Conservation (phyloP, 768 basidiomycete genomes). For the Auriscalpium vulgare region DNA sequence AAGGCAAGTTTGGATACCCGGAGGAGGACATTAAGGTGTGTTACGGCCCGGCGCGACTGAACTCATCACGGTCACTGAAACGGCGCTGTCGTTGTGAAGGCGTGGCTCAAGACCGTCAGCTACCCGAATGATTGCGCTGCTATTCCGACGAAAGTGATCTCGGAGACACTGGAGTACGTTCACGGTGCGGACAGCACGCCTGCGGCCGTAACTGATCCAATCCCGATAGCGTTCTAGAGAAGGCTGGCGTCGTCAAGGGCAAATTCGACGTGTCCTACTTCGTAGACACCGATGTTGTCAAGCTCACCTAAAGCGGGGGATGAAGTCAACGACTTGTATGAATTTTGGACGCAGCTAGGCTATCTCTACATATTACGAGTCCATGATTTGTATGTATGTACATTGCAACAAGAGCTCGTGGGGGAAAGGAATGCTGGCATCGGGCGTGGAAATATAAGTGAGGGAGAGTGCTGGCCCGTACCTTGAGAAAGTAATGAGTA, state of each 20-base stretch:
- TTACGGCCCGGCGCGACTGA: not conserved
- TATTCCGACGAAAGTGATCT: conserved; percentile 59
- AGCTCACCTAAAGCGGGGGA: conserved; percentile 2
- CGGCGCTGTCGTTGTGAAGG: conserved; percentile 31
- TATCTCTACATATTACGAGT: not conserved
- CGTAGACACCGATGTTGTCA: conserved; percentile 7
- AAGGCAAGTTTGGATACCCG: conserved; percentile 70
- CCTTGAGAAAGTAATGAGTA: too few relatives aligned
- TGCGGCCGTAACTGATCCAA: not conserved
- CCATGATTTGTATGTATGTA: too few relatives aligned
- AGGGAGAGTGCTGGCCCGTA: too few relatives aligned
- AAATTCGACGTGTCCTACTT: conserved; percentile 19
- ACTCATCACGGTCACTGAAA: not conserved
- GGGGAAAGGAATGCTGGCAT: too few relatives aligned
- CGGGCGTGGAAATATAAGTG: too few relatives aligned
- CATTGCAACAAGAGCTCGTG: too few relatives aligned
- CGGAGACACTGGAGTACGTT: conserved; percentile 61
- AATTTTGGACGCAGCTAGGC: not conserved
- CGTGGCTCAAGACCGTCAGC: conserved; percentile 74
- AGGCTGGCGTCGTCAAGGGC: conserved; percentile 64
- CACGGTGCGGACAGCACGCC: not conserved
- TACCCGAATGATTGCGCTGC: conserved; percentile 62
- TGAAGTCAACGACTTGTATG: not conserved
- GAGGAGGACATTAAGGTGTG: conserved; percentile 71
- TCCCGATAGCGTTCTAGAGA: conserved; percentile 52